Percentiles rank a stretch among this genome's conserved stretches.
These are phyloP conservation scores for Chrysoporthe puriensis DNA, from an alignment of 2,329 filamentous ascomycete species.

Conservation along the genomic window DNA sequence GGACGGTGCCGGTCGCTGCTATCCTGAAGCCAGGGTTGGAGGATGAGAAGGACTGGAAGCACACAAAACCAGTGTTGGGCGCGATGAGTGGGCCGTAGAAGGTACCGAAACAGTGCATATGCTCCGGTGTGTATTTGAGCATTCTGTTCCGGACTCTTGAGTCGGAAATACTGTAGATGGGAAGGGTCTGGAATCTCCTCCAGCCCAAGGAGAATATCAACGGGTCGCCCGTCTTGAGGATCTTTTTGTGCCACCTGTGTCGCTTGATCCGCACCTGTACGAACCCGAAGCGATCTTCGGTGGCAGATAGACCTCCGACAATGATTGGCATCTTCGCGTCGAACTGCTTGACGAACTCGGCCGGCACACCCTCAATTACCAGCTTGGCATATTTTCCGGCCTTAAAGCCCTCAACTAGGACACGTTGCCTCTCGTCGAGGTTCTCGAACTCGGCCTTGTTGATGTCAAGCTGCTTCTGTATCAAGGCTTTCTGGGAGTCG, in stretches of 20 bases:
- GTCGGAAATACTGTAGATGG: slow-evolving; percentile 94
- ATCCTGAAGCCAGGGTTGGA: slow-evolving; percentile 90
- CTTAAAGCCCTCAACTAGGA: slow-evolving; percentile 85
- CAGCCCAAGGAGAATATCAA: slow-evolving; percentile 96
- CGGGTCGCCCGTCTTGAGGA: slow-evolving; percentile 96
- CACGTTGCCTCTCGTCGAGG: slow-evolving; percentile 81
- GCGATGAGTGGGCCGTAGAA: slow-evolving; percentile 95
- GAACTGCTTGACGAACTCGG: slow-evolving; percentile 86
- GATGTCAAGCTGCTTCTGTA: slow-evolving; percentile 96
- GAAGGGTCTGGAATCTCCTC: slow-evolving; percentile 90
- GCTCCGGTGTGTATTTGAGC: slow-evolving; percentile 98
- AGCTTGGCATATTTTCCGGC: slow-evolving; percentile 94
- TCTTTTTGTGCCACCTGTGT: slow-evolving; percentile 99
- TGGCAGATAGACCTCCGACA: slow-evolving; percentile 87
- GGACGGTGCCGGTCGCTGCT: slow-evolving; percentile 88
- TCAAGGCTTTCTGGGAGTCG: slow-evolving; percentile 89
- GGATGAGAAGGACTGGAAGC: slow-evolving; percentile 85
- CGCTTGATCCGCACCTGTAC: slow-evolving; percentile 96
- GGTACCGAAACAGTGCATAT: slow-evolving; percentile 98
- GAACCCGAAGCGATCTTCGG: slow-evolving; percentile 94
- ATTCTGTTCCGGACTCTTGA: slow-evolving; percentile 92
- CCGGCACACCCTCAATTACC: slow-evolving; percentile 84
- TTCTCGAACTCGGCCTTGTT: slow-evolving; percentile 91
- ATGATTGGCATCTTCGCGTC: slow-evolving; percentile 81
- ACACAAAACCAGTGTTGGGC: slow-evolving; percentile 94